Percentiles rank a stretch among this genome's conserved stretches.
Conservation (phyloP, 179 eudicot genomes). For the Actinidia arguta region DNA sequence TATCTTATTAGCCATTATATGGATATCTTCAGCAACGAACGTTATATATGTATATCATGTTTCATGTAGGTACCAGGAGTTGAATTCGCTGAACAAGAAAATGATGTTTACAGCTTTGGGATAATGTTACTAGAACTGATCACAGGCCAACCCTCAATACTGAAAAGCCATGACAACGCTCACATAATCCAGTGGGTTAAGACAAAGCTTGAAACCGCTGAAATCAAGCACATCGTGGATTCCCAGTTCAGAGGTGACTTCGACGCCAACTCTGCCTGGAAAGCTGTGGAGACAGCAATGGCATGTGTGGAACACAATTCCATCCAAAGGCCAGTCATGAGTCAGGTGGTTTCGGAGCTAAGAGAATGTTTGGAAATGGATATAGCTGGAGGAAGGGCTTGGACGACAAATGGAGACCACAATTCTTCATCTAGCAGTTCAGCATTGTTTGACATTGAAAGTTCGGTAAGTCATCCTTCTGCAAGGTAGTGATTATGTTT, state of each 20-base stretch:
- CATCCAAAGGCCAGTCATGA: slow-evolving; percentile 14
- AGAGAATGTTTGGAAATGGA: slow-evolving; percentile 37
- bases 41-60: too few species aligned
- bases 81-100: neutral
- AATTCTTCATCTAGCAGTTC: too few species aligned
- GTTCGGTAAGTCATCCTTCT: too few species aligned
- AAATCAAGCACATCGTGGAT: slow-evolving; percentile 4
- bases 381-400: neutral
- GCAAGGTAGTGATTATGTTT: too few species aligned
- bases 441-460: too few species aligned
- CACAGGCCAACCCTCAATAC: slow-evolving; percentile 26
- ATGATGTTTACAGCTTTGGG: slow-evolving; percentile 23
- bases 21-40: too few species aligned
- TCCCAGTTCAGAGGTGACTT: slow-evolving; percentile 2
- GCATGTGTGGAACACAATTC: neutral
- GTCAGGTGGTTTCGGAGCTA: neutral
- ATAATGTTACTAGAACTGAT: slow-evolving; percentile 15
- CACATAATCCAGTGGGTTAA: slow-evolving; percentile 21
- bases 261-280: neutral
- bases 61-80: neutral
- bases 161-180: neutral
- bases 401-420: too few species aligned
- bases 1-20: too few species aligned
- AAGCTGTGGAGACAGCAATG: slow-evolving; percentile 8
- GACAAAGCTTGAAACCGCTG: slow-evolving; percentile 11